Evolutionary conservation across 2,329 filamentous ascomycete genomes (phyloP), one percentile per base, ranked within the genome.

Genomic region (Aspergillus sp.): DNA sequence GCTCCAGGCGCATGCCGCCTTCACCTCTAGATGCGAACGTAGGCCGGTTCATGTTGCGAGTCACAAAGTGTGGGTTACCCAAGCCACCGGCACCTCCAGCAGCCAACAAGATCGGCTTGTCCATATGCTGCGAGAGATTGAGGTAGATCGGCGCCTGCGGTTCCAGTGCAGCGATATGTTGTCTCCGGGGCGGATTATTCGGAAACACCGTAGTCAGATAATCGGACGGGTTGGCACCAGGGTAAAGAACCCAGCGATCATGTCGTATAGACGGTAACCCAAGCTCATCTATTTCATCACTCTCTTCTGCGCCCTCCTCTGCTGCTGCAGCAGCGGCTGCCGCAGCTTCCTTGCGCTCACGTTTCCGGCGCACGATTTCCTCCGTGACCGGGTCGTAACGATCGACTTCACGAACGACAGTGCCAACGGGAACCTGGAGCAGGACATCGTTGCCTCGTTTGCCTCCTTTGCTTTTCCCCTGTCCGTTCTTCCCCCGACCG

Each of bases 21-120:
- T 96, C 91, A 44, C 95, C 95, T 66, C 88, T 90, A 1, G 92
- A 96, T 5, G 94, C 95, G 74, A 93, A 96, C 69, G 94, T 89
- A 0, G 95, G 95, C 44, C 89, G 84, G 3, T 87, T 85, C 53
- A 86, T 84, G n/a, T 87, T 84, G 57, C 88, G 88, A 4, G 90
- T 90, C 32, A 90, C 86, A 71, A 98, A 99, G 75, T 97, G 92
- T 5, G 95, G 91, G 71, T 99, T 99, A 10, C 95, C 95, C 7
- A 97, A 77, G 0, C 95, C 95, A 8, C 95, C 95, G 62, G 96
- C 85, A 5, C 92, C 93, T 7, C 95, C 95, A 0, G 91, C 89
- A 1, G 92, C 91, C 10, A 99, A 85, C 23, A 99, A 82, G 65
- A 97, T 88, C 0, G 95, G 95, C 50, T 86, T 85, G 5, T 91